Evolutionary conservation across 352 stramenopile species (phyloP), one percentile per base, ranked within the genome.

Genomic region (Phytophthora meadii): DNA sequence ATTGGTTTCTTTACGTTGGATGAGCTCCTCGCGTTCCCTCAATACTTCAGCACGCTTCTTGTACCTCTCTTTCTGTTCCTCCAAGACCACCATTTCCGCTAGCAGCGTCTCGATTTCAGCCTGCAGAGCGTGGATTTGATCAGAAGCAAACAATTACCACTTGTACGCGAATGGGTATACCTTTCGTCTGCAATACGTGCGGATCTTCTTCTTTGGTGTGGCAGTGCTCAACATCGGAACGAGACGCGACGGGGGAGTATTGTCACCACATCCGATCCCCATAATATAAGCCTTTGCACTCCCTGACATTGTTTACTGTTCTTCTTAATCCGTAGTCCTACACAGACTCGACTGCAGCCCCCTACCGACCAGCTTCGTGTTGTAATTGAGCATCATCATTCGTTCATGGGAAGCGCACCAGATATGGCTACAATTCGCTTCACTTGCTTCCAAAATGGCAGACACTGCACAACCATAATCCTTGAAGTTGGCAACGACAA

Each of bases 131-230:
- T 10, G 28, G 9, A 36, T 36, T 36, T 36, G 30, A 11, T 36
- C 9, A 36, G 30, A 36, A 36, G 9, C 30, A 36, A 36, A 3
- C 30, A 3, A 36, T 14, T 12, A 36, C 9, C 30, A 12, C 8
- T 11, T 14, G 9, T 5, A 19, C 25, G 1, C 3, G 24, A 51
- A 19, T 4, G 0, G 15, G 34, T n/a, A 8, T 32, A 74, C 66
- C 44, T 74, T 74, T 52, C 61, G 48, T 19, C 54, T 64, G 42
- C 22, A 53, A 17, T 74, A 74, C n/a, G 66, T 67, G 41, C 61
- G 66, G 48, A 53, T 56, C 39, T 67, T 66, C 24, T 60, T 61
- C 46, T 45, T 70, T 61, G 37, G 47, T 32, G 59, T 61, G 11
- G 6, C 45, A 1, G 36, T 9, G 32, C 7, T 30, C 36, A 36